Evolutionary conservation across 2,329 filamentous ascomycete genomes (phyloP).

Genomic region (Penicillium sp.): DNA sequence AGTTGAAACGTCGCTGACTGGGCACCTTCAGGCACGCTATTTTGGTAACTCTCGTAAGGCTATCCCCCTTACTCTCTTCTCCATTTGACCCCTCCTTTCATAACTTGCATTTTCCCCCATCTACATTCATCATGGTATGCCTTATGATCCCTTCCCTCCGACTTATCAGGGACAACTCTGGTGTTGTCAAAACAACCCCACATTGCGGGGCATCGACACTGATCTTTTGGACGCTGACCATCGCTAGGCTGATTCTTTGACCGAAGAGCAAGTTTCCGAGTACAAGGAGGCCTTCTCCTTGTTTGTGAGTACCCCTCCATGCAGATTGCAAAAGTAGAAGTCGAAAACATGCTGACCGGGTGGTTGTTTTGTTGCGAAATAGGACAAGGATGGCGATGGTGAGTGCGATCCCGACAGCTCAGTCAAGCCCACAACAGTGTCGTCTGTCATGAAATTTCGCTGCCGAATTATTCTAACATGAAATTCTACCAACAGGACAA

Average conservation of each 20-base stretch:
- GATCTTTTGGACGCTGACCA: constrained; percentile 29
- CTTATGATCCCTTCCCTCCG: not conserved
- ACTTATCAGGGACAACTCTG: not conserved
- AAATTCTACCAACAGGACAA: constrained; percentile 59
- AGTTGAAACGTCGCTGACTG: constrained; percentile 14
- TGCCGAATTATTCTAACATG: constrained; percentile 9
- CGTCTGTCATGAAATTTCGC: not conserved
- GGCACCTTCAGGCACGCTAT: constrained; percentile 21
- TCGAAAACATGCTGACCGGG: constrained; percentile 18
- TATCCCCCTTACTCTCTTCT: constrained; percentile 26
- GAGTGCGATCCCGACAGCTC: constrained; percentile 47
- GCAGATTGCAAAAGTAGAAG: not conserved
- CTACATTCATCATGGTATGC: constrained; percentile 35
- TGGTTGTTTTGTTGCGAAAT: constrained; percentile 22
- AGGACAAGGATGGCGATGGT: constrained; percentile 94
- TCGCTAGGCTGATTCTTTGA: constrained; percentile 88
- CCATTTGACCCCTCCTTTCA: constrained; percentile 17
- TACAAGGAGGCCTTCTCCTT: constrained; percentile 99
- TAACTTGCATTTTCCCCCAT: constrained; percentile 16
- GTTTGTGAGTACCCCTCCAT: constrained; percentile 70
- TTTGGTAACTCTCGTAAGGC: constrained; percentile 23
- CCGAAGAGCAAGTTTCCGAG: constrained; percentile 99
- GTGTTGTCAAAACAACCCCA: constrained; percentile 25
- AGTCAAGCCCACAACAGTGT: not conserved
- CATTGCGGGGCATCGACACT: constrained; percentile 34